These are phyloP conservation scores for Chytriomyces sp. DNA, from an alignment of 192 early-diverging fungal species.

Conservation along the genomic window DNA sequence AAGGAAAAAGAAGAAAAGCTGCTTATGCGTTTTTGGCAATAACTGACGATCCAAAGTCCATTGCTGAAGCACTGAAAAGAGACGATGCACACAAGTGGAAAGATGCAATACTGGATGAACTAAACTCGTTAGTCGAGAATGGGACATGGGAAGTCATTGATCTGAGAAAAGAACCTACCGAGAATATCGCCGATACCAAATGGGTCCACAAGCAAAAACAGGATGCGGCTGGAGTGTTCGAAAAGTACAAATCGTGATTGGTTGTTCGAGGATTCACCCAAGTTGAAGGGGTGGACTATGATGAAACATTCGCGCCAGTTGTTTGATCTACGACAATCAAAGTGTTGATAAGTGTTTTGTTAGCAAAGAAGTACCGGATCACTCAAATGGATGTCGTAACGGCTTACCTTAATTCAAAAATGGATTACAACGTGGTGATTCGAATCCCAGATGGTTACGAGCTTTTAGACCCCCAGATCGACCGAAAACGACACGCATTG, in stretches of 20 bases:
- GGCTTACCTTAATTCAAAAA: slow-evolving; percentile 41
- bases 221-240: slow-evolving; percentile 35
- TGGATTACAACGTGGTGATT: slow-evolving; percentile 44
- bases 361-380: slow-evolving; percentile 16
- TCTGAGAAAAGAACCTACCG: too few relatives aligned
- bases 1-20: too few relatives aligned
- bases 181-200: too few relatives aligned
- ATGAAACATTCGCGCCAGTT: slow-evolving; percentile 53
- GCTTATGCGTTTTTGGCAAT: too few relatives aligned
- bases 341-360: slow-evolving; percentile 19
- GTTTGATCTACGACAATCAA: slow-evolving; percentile 36
- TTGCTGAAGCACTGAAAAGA: background rate
- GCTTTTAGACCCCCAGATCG: background rate
- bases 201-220: slow-evolving; percentile 43
- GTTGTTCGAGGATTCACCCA: slow-evolving; percentile 48
- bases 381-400: slow-evolving; percentile 43
- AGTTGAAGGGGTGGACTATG: slow-evolving; percentile 40
- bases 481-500: background rate
- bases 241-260: slow-evolving; percentile 40
- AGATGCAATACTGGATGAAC: background rate
- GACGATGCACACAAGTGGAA: too few relatives aligned
- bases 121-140: slow-evolving; percentile 15
- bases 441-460: slow-evolving; percentile 32
- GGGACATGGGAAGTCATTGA: slow-evolving; percentile 12
- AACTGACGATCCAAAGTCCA: too few relatives aligned